Base-by-base conservation (phyloP, 2,329 filamentous ascomycete species). In the Fonsecaea pedrosoi region DNA sequence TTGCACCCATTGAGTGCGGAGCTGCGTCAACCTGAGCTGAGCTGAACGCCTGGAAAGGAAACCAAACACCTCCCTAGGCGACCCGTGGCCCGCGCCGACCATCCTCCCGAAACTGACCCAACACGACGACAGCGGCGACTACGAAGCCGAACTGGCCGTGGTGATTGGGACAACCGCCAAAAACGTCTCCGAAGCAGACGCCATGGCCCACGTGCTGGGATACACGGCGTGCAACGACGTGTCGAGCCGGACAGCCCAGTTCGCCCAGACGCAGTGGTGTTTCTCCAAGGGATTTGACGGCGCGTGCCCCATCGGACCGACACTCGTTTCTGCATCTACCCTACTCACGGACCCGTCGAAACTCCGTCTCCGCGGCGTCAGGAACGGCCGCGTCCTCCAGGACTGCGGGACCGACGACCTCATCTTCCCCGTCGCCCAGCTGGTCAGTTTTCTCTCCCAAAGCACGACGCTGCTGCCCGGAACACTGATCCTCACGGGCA, bases 181-280 rank as follows among this genome's bases (percentile, higher is more conserved):
- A n/a, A 77, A 82, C 66, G 78, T 82, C 10, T 72, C 76, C 38
- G 73, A 77, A 53, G 70, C 66, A 1, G 70, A 78, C n/a, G 80
- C 80, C 0, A 60, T 81, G 68, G 73, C 77, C 45, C 78, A 81
- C 70, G 77, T 82, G 0, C 71, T 80, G 9, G 79, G 78, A 1
- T 82, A 79, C 70, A 81, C 79, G 2, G 73, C 72, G 4, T 72
- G 74, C 59, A 81, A 82, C 67, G 79, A 82, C 66, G 74, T 82
- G 18, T 77, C 73, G 35, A 77, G 77, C 6, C 73, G 79, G 15
- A 72, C 73, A 21, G 73, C 77, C 69, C 79, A 81, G 72, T 76
- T 78, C 62, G 74, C 75, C 76, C 78, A 76, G 50, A 75, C 70
- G 8, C 80, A 82, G 70, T 81, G 79, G 77, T 74, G 74, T 45